Conservation (phyloP, 768 basidiomycete genomes). For the Tylopilus cervinicoccineus region DNA sequence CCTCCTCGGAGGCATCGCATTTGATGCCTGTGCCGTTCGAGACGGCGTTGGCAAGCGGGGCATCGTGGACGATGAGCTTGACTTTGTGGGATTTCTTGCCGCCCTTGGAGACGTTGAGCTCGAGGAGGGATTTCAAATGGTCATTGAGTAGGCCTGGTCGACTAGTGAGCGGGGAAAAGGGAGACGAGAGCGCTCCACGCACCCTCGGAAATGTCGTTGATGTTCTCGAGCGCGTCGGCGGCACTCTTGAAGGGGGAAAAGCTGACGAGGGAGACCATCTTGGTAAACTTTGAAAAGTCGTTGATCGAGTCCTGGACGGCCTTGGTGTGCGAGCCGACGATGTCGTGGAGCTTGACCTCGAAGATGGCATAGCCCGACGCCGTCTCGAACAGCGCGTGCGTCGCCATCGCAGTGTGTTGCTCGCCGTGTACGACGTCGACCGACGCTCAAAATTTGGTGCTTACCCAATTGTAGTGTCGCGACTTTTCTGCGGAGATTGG, state of each 20-base stretch:
- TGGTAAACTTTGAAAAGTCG: conserved; percentile 84
- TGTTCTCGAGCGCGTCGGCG: conserved; percentile 91
- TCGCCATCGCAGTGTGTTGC: conserved; percentile 47
- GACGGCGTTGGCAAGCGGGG: conserved; percentile 70
- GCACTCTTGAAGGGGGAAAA: conserved; percentile 94
- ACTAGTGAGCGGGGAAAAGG: background rate
- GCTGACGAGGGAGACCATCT: conserved; percentile 87
- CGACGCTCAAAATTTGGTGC: conserved; percentile 24
- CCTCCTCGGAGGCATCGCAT: conserved; percentile 78
- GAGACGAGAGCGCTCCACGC: conserved; percentile 17
- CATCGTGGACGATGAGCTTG: conserved; percentile 76
- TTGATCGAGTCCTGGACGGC: conserved; percentile 82
- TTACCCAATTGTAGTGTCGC: no score
- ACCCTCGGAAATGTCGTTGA: conserved; percentile 97
- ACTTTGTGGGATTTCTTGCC: conserved; percentile 65
- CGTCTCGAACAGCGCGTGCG: conserved; percentile 90
- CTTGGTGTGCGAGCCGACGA: conserved; percentile 76
- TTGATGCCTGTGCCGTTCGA: conserved; percentile 64
- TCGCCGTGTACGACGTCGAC: conserved; percentile 35
- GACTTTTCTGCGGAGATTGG: no score
- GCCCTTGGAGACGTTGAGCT: conserved; percentile 76
- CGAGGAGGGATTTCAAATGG: conserved; percentile 76
- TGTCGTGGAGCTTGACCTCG: conserved; percentile 80
- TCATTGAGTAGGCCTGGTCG: conserved; percentile 79
- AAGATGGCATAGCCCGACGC: conserved; percentile 94